Evolutionary conservation across 495 filamentous ascomycete species (phyloP).

Genomic region (Trichoderma virens): DNA sequence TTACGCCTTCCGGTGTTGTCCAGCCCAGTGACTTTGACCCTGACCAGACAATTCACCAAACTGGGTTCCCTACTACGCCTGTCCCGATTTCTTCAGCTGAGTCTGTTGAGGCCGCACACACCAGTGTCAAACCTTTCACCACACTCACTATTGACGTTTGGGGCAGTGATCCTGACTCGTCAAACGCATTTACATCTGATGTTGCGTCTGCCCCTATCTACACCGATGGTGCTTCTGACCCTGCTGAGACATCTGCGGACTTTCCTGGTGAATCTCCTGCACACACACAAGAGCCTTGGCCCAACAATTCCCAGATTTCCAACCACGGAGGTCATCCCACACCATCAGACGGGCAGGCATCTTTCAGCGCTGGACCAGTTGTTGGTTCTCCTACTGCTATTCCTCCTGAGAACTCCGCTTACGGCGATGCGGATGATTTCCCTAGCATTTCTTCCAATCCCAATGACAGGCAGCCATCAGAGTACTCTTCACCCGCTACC

Average conservation of each 20-base stretch:
- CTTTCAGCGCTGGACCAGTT: not conserved
- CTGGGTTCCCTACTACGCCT: not conserved
- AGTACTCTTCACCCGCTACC: not conserved
- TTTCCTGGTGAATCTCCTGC: not conserved
- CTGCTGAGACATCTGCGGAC: not conserved
- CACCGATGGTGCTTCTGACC: not conserved
- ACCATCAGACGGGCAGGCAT: not conserved
- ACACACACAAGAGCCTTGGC: not conserved
- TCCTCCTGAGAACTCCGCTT: not conserved
- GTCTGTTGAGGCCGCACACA: not conserved
- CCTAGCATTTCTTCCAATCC: not conserved
- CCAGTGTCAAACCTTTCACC: not conserved
- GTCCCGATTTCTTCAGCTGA: not conserved
- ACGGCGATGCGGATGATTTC: not conserved
- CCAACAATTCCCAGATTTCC: not conserved
- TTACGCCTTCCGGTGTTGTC: not conserved
- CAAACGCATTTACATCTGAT: not conserved
- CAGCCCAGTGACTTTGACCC: not conserved
- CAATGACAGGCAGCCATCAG: not conserved
- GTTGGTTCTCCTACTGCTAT: not conserved
- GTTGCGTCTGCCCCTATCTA: not conserved
- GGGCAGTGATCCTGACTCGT: not conserved
- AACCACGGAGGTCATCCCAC: not conserved
- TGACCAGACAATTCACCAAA: not conserved
- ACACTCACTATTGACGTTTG: not conserved